Evolutionary conservation across 495 filamentous ascomycete species (phyloP).

Genomic region (Glonium stellatum): DNA sequence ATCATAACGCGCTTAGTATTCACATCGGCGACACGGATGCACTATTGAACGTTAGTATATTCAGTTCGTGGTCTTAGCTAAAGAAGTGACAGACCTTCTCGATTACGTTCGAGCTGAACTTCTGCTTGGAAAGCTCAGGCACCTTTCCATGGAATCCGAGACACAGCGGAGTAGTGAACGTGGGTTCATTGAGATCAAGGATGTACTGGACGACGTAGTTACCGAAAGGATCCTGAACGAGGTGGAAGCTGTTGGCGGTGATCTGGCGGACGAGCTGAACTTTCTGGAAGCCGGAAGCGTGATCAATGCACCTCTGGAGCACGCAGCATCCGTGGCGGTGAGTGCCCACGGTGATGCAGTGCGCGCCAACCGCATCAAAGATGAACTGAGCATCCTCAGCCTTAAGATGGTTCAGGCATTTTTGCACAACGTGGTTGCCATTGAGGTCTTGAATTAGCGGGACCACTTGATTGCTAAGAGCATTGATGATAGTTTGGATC

Average conservation of each 20-base stretch:
- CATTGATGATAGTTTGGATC: conserved; percentile 72
- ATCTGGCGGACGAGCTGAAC: conserved; percentile 77
- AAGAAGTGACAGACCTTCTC: conserved; percentile 52
- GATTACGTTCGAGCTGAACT: conserved; percentile 98
- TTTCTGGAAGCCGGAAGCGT: conserved; percentile 86
- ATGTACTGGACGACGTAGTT: conserved; percentile 99
- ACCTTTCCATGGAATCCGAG: conserved; percentile 68
- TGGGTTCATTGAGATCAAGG: conserved; percentile 75
- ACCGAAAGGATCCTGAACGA: conserved; percentile 94
- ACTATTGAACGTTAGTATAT: conserved; percentile 31
- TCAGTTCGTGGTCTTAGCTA: too few species aligned
- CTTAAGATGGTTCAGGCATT: conserved; percentile 89
- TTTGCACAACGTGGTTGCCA: conserved; percentile 98
- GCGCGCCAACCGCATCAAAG: conserved; percentile 79
- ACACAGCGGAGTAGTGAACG: conserved; percentile 80
- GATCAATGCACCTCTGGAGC: conserved; percentile 94
- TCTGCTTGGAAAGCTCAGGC: conserved; percentile 77
- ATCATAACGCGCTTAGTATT: conserved; percentile 71
- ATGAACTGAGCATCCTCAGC: conserved; percentile 85
- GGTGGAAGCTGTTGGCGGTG: conserved; percentile 66
- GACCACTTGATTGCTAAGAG: conserved; percentile 72
- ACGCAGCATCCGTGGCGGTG: conserved; percentile 98
- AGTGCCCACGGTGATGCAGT: conserved; percentile 87
- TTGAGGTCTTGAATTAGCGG: conserved; percentile 94
- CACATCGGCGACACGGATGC: conserved; percentile 69